A percentile compares a stretch with the other conserved stretches of the same genome.
phyloP scores from a whole-genome alignment of 768 basidiomycete genomes.

The Chalciporus sphaerocephalus region DNA sequence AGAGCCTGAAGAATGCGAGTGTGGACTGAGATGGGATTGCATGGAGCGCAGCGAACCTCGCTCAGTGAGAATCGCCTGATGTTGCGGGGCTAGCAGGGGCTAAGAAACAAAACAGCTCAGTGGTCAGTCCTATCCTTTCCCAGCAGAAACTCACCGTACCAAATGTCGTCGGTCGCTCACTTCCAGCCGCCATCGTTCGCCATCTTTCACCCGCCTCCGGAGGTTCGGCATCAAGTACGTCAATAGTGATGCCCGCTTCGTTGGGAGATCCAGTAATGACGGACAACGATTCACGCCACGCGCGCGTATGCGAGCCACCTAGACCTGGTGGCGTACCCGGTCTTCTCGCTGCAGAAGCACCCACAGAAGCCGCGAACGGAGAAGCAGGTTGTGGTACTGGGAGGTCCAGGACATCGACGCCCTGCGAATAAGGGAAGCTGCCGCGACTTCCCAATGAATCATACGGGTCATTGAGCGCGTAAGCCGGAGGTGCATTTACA shows the following conservation, averaged over 20 bases:
- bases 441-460: conserved; percentile 22
- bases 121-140: conserved; percentile 4
- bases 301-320: conserved; percentile 22
- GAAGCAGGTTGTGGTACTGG: conserved; percentile 56
- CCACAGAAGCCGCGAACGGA: conserved; percentile 43
- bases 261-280: conserved; percentile 31
- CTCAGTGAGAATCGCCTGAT: conserved; percentile 48
- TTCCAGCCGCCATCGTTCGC: conserved; percentile 47
- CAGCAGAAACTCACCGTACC: conserved; percentile 48
- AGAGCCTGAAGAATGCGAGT: conserved; percentile 48
- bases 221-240: conserved; percentile 67
- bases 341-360: conserved; percentile 24
- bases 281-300: conserved; percentile 35
- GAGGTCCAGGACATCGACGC: conserved; percentile 48
- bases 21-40: conserved; percentile 51
- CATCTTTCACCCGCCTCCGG: conserved; percentile 59
- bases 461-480: conserved; percentile 30
- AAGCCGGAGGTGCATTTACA: conserved; percentile 28
- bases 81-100: conserved; percentile 43
- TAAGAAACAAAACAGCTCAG: conserved; percentile 24
- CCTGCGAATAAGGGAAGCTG: conserved; percentile 26
- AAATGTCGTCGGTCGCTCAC: conserved; percentile 52
- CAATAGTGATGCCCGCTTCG: conserved; percentile 40
- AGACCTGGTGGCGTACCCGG: conserved; percentile 38
- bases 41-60: conserved; percentile 63